Conservation (phyloP, 805 yeast species). For the Kodamaea neixiangensis region DNA sequence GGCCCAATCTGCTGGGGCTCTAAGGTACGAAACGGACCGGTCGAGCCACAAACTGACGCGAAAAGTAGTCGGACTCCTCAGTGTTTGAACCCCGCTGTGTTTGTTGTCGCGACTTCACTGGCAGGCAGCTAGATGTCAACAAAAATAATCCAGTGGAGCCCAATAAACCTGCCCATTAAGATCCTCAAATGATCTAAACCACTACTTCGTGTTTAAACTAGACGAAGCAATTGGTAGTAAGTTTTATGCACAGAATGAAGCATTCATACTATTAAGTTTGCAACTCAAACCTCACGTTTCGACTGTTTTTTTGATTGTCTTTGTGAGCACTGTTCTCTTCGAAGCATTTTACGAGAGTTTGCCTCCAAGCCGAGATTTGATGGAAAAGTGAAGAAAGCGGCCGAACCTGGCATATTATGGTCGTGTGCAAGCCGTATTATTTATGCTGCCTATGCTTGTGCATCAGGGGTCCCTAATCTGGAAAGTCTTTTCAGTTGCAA, state of each 20-base stretch:
- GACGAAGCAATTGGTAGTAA: background rate
- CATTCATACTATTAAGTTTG: background rate
- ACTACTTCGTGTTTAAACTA: background rate
- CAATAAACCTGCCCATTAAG: background rate
- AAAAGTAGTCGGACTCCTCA: constrained; percentile 1
- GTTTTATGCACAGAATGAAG: background rate
- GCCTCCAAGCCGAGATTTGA: background rate
- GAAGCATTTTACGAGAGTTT: background rate
- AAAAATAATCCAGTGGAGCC: too few species aligned
- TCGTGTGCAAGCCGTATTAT: background rate
- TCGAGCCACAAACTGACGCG: background rate
- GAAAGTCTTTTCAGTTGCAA: background rate
- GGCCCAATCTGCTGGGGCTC: background rate
- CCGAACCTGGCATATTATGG: background rate
- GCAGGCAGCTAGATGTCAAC: too few species aligned
- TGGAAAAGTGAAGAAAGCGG: background rate
- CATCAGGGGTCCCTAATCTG: constrained; percentile 1
- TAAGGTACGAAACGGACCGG: background rate
- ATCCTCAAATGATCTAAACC: background rate
- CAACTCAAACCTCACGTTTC: background rate
- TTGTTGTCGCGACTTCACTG: background rate
- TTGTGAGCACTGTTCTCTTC: background rate
- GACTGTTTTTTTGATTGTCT: background rate
- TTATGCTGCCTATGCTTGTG: background rate
- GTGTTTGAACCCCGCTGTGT: background rate